Conservation (phyloP, 345 rosid species). For the Salix viminalis region DNA sequence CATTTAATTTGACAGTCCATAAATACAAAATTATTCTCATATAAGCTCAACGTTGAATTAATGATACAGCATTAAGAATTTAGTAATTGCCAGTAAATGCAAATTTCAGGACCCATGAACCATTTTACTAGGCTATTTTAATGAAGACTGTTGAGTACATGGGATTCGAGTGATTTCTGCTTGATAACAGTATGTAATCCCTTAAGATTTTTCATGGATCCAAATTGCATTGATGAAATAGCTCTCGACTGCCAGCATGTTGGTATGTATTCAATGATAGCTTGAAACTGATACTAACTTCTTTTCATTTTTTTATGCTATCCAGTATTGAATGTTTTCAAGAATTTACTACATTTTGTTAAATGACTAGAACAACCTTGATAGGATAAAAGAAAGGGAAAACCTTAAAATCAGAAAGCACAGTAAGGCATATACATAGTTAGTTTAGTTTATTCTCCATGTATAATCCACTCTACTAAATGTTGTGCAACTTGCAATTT, state of each 20-base stretch:
- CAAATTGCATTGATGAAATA: conserved; percentile 84
- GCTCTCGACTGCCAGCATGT: conserved; percentile 47
- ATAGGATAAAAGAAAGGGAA: not conserved
- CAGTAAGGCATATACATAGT: not conserved
- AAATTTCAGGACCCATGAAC: not conserved
- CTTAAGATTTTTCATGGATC: conserved; percentile 25
- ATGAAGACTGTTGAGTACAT: not conserved
- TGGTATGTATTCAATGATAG: conserved; percentile 34
- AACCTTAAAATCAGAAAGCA: not conserved
- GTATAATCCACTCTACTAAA: too few species aligned
- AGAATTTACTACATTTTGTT: not conserved
- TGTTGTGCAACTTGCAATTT: too few species aligned
- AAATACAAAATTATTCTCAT: too few species aligned
- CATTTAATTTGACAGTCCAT: too few species aligned
- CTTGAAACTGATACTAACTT: not conserved
- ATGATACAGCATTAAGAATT: not conserved
- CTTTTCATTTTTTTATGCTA: not conserved
- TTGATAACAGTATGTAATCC: not conserved
- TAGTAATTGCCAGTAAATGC: conserved; percentile 60
- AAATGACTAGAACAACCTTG: not conserved
- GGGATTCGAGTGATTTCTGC: not conserved
- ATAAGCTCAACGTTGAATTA: too few species aligned
- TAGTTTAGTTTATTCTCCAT: too few species aligned
- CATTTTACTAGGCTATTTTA: not conserved
- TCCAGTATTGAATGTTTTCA: not conserved